A percentile compares a stretch with the other conserved stretches of the same genome.
Conservation (phyloP, 139 green algal genomes). For the Trebouxia sp. region DNA sequence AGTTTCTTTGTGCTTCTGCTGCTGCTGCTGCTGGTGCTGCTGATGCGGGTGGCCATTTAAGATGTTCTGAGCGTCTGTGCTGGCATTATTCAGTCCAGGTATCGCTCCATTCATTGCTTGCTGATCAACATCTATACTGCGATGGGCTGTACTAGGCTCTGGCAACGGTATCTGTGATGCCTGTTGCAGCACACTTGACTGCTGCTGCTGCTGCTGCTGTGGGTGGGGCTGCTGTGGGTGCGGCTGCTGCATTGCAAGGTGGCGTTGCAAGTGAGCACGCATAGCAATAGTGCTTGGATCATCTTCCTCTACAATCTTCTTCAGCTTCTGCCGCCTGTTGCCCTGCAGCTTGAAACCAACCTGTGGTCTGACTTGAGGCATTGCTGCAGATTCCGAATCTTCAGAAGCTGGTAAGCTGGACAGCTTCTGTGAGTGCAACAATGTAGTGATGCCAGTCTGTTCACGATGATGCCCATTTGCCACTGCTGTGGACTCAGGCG, state of each 20-base stretch:
- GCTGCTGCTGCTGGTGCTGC: slow-evolving; percentile 7
- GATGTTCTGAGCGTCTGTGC: too few relatives aligned
- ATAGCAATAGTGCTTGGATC: background rate
- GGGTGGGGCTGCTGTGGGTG: too few relatives aligned
- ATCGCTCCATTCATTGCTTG: too few relatives aligned
- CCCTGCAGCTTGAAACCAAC: background rate
- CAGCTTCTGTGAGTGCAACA: background rate
- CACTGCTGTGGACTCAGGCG: background rate
- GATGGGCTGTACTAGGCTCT: too few relatives aligned
- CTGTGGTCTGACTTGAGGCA: background rate
- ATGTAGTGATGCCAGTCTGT: background rate
- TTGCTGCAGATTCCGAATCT: too few relatives aligned
- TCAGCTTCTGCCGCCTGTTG: slow-evolving; percentile 1
- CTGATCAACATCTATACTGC: too few relatives aligned
- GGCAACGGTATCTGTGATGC: too few relatives aligned
- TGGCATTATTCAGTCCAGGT: too few relatives aligned
- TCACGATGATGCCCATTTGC: background rate
- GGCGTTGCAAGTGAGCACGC: background rate
- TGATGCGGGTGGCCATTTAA: too few relatives aligned
- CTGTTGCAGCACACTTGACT: too few relatives aligned
- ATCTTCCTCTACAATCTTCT: background rate
- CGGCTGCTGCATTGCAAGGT: background rate
- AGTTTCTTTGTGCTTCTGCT: slow-evolving; percentile 14
- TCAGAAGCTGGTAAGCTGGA: background rate
- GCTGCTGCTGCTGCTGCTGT: slow-evolving; percentile 11